phyloP scores from a whole-genome alignment of 176 grass and related monocot species.

The Cenchrus americanus region DNA sequence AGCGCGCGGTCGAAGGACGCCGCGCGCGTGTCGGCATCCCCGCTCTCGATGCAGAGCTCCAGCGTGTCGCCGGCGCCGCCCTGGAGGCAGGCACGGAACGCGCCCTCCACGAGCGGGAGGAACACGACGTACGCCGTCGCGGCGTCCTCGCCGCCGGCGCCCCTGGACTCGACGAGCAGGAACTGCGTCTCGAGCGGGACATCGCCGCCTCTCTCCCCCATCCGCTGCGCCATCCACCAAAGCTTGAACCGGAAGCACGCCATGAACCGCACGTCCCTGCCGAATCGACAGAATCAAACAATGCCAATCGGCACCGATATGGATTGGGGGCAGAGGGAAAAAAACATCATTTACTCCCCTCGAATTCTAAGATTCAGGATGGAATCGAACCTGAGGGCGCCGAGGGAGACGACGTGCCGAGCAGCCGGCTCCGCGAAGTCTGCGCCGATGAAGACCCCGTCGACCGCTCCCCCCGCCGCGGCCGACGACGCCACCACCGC shows the following conservation, averaged over 20 bases:
- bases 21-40: slow-evolving; percentile 58
- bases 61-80: slow-evolving; percentile 66
- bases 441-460: slow-evolving; percentile 84
- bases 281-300: not conserved
- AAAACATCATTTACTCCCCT: not conserved
- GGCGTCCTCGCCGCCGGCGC: not conserved
- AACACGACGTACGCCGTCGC: slow-evolving; percentile 64
- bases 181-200: slow-evolving; percentile 95
- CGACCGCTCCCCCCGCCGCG: slow-evolving; percentile 51
- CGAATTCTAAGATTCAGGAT: not conserved
- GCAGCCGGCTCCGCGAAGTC: slow-evolving; percentile 44
- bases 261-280: slow-evolving; percentile 72
- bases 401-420: slow-evolving; percentile 80
- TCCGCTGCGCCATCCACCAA: slow-evolving; percentile 98
- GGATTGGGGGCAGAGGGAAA: not conserved
- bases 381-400: slow-evolving; percentile 54
- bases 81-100: slow-evolving; percentile 84
- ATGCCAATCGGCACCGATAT: slow-evolving; percentile 1
- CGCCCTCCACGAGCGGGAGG: slow-evolving; percentile 82
- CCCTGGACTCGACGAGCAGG: slow-evolving; percentile 79
- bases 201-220: slow-evolving; percentile 77
- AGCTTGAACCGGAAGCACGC: slow-evolving; percentile 96
- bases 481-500: slow-evolving; percentile 62
- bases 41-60: slow-evolving; percentile 90
- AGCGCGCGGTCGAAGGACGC: slow-evolving; percentile 52